Conservation (phyloP, 2,329 filamentous ascomycete species). For the Cladosporium cucumerinum region DNA sequence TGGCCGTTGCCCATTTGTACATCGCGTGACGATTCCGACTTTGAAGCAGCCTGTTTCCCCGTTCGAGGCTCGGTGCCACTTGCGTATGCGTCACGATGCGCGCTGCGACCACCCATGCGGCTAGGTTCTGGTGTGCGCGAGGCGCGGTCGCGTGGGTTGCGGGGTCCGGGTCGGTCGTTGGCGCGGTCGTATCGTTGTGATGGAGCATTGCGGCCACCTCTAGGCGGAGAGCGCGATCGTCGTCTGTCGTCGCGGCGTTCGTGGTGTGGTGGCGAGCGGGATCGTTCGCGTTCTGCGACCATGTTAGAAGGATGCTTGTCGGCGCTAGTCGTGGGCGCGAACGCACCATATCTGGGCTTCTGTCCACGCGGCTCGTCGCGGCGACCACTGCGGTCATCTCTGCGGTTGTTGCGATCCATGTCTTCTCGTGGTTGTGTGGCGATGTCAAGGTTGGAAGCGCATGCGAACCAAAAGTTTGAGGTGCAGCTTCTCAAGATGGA, state of each 20-base stretch:
- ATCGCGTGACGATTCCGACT: constrained; percentile 16
- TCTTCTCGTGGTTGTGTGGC: neutral
- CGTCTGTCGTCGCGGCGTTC: constrained; percentile 31
- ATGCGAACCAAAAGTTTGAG: constrained; percentile 13
- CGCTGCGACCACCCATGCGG: constrained; percentile 14
- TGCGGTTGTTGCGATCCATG: constrained; percentile 31
- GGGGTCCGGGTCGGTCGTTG: constrained; percentile 19
- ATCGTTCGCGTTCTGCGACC: constrained; percentile 27
- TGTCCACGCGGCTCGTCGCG: constrained; percentile 27
- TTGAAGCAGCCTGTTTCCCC: constrained; percentile 14
- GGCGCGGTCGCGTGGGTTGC: constrained; percentile 5
- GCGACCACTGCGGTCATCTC: constrained; percentile 23
- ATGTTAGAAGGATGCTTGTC: constrained; percentile 18
- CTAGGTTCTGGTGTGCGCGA: constrained; percentile 11
- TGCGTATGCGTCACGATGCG: constrained; percentile 18
- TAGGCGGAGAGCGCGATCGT: constrained; percentile 26
- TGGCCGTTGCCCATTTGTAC: constrained; percentile 24
- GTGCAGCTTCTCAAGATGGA: constrained; percentile 11
- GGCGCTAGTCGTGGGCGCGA: neutral
- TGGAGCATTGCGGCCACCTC: constrained; percentile 18
- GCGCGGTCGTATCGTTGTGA: constrained; percentile 23
- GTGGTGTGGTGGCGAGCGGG: constrained; percentile 31
- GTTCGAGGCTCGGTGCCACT: constrained; percentile 7
- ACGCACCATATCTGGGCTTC: constrained; percentile 27
- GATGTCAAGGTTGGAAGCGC: constrained; percentile 1